Evolutionary conservation across 176 grass and related monocot genomes (phyloP).

Genomic region (Elymus sibiricus): DNA sequence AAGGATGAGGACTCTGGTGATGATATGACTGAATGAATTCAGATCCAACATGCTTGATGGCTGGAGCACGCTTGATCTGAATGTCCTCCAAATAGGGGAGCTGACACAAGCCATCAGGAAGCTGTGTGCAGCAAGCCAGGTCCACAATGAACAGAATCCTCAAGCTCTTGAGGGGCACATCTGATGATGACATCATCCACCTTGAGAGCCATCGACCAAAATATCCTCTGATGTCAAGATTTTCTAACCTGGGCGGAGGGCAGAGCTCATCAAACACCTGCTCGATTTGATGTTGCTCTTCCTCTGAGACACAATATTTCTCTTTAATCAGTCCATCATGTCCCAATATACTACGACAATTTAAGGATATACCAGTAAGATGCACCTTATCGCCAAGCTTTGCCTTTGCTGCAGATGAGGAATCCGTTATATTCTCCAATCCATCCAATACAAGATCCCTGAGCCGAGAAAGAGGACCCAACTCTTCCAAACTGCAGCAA

Average conservation of each 20-base stretch:
- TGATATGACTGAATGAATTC: too few species aligned
- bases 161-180: too few species aligned
- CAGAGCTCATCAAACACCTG: conserved; percentile 4
- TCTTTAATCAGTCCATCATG: background rate
- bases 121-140: too few species aligned
- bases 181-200: background rate
- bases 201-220: background rate
- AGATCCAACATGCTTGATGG: too few species aligned
- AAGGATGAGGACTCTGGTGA: too few species aligned
- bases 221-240: background rate
- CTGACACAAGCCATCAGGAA: too few species aligned
- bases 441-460: rapidly evolving
- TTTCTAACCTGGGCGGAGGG: background rate
- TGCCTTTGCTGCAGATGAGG: background rate
- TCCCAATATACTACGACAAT: background rate
- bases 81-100: too few species aligned
- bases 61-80: too few species aligned
- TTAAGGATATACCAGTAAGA: background rate
- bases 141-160: rapidly evolving
- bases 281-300: too few species aligned
- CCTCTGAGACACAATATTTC: background rate
- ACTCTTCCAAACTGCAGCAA: background rate
- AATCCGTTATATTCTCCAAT: background rate
- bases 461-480: background rate
- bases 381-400: background rate